Evolutionary conservation across 257 asterid genomes (phyloP), one percentile per base, ranked within the genome.

Genomic region (Solanum ossicruentum): DNA sequence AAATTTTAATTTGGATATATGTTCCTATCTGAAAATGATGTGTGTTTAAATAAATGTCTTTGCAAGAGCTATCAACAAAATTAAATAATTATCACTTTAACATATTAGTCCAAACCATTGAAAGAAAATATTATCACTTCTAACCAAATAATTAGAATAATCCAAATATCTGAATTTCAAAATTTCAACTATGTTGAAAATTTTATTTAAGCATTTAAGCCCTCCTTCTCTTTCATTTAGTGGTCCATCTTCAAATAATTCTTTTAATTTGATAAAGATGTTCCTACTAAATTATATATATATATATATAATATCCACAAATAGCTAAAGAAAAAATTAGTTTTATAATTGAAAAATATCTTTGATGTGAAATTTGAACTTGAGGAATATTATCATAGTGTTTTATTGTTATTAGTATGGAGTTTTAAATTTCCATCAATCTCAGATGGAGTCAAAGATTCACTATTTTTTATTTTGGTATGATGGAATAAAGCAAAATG

Each of bases 21-120:
- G 84, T 89, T 85, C 71, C 84, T 71, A 85, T 87, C 47, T 20
- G 89, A 87, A 83, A 87, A 65, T 71, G 89, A 87, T 83, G 66
- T 4, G 10, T 82, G 84, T 86, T 79, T 85, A 87, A 87, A 75
- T 84, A 82, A 87, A 78, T 78, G 49, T 18, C 80, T 85, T 82
- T 86, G 75, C 58, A 73, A 18, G 18, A 45, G 80, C 84, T 67
- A 81, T 87, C 88, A 57, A 54, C 73, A 54, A 49, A 15, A 20
- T 85, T 78, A 51, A 52, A 41, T 55, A 83, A 83, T 79, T 66
- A 85, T 79, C 39, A 77, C 69, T 58, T 36, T 57, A 79, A 83
- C n/a, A 57, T 52, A 28, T 23, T 77, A 78, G 81, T 87, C 81
- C 72, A 78, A 86, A 67, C 69, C 32, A n/a, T 39, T 26, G 63